Evolutionary conservation across 2,329 filamentous ascomycete species (phyloP).

Genomic region (Colletotrichum higginsianum): DNA sequence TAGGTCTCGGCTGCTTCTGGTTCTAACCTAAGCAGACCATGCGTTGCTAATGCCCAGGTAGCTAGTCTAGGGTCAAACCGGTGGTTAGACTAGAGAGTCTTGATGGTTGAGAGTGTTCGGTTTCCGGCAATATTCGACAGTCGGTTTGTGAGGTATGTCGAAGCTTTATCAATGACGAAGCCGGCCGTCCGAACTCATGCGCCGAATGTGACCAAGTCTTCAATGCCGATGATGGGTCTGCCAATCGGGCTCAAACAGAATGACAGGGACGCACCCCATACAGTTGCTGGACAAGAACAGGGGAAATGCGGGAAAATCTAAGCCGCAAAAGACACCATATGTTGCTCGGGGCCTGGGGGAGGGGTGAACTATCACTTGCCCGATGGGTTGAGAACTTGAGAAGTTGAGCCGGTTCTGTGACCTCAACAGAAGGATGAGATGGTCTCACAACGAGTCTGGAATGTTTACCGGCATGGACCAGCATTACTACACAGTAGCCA

Average conservation of each 20-base stretch:
- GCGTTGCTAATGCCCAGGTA: no score
- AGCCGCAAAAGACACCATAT: slow-evolving; percentile 5
- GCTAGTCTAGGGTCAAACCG: slow-evolving; percentile 44
- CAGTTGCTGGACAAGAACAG: no score
- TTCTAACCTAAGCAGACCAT: no score
- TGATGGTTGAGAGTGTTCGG: slow-evolving; percentile 51
- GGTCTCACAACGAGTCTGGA: no score
- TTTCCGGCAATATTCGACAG: slow-evolving; percentile 35
- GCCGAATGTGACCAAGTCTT: background rate
- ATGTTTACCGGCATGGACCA: no score
- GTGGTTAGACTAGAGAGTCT: slow-evolving; percentile 51
- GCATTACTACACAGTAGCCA: no score
- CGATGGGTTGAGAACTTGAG: background rate
- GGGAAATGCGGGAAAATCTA: background rate
- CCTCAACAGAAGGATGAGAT: background rate
- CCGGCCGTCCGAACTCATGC: slow-evolving; percentile 16
- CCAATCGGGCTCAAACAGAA: slow-evolving; percentile 14
- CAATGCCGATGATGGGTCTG: slow-evolving; percentile 13
- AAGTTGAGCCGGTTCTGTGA: background rate
- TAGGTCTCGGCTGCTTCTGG: no score
- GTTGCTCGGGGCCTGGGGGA: background rate
- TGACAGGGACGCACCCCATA: background rate
- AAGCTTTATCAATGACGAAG: slow-evolving; percentile 17
- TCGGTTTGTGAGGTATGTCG: slow-evolving; percentile 33
- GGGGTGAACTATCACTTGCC: background rate